Evolutionary conservation across 1,284 basidiomycete species (phyloP), one percentile per base, ranked within the genome.

Genomic region (Ceratobasidium sp.): DNA sequence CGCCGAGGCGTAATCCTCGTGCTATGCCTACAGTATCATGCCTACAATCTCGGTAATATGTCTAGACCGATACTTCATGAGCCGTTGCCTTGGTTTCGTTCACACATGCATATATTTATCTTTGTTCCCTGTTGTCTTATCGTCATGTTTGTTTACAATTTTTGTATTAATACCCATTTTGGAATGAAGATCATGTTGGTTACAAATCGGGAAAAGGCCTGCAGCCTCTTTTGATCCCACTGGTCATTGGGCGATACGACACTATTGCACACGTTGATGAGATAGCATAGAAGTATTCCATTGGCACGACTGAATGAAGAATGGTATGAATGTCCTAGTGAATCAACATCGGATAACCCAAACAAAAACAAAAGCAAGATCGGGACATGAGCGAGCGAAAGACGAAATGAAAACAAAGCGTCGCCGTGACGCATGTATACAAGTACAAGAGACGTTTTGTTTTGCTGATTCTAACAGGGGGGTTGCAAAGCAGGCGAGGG

Each of bases 111-210:
- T 50, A 50, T 50, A 50, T 50, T 29, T 50, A 50, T 50, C 6
- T 25, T 7, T 25, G 10, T 12, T 50, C 29, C 29, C 29, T n/a
- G 17, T 54, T n/a, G 4, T 27, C 52, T 50, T 2, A 32, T 64
- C 29, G 38, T 34, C 20, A 50, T 64, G 47, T 35, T 38, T 50
- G 7, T 47, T 38, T 64, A 64, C 32, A 22, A 64, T 64, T 34
- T 57, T 42, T 54, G 31, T 40, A 42, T 65, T 40, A 53, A 65
- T 53, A 50, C 47, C 15, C 17, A 15, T 25, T 7, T 42, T 38
- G 25, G 62, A 64, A 53, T 53, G 49, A 65, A 65, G n/a, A 40
- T 35, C 45, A 34, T 3, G 34, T 65, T 54, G 27, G 22, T 22
- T 50, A 45, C 22, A 45, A 45, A 45, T 45, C 42, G 42, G 42